A percentile compares a stretch with the other conserved stretches of the same genome.
These are phyloP conservation scores for Phytophthora lateralis DNA, from an alignment of 352 stramenopile species.

Conservation along the genomic window DNA sequence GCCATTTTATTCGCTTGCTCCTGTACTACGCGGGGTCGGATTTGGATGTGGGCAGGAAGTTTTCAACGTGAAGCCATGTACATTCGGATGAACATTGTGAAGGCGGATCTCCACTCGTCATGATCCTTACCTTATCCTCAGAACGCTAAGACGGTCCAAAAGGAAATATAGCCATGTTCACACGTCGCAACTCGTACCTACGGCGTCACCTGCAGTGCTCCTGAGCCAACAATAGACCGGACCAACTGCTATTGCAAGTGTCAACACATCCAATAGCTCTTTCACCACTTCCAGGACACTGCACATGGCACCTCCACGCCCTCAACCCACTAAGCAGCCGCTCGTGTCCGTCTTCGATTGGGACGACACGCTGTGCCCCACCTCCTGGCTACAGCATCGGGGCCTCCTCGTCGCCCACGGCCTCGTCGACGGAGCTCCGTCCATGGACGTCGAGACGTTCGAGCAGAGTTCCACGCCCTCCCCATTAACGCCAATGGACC, in stretches of 20 bases:
- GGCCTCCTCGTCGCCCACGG: constrained; percentile 48
- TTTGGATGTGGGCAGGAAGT: not conserved
- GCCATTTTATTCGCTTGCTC: not conserved
- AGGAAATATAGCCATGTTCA: not conserved
- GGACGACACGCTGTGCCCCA: constrained; percentile 72
- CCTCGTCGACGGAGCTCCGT: constrained; percentile 38
- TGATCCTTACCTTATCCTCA: no score
- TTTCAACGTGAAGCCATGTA: constrained; percentile 11
- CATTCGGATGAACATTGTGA: not conserved
- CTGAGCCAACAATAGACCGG: not conserved
- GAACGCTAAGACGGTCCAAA: not conserved
- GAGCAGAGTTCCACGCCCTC: constrained; percentile 1
- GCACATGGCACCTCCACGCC: not conserved
- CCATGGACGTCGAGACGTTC: constrained; percentile 32
- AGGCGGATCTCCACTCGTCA: constrained; percentile 1
- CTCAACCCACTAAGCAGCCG: constrained; percentile 24
- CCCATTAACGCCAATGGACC: constrained; percentile 26
- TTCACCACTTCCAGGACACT: not conserved
- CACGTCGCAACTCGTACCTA: not conserved
- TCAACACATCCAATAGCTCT: no score
- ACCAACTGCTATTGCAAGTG: not conserved
- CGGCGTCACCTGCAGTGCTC: not conserved
- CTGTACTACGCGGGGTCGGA: not conserved
- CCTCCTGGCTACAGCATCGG: constrained; percentile 55
- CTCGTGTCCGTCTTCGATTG: constrained; percentile 63